phyloP scores from a whole-genome alignment of 192 early-diverging fungal genomes.

The Paraglomus brasilianum region DNA sequence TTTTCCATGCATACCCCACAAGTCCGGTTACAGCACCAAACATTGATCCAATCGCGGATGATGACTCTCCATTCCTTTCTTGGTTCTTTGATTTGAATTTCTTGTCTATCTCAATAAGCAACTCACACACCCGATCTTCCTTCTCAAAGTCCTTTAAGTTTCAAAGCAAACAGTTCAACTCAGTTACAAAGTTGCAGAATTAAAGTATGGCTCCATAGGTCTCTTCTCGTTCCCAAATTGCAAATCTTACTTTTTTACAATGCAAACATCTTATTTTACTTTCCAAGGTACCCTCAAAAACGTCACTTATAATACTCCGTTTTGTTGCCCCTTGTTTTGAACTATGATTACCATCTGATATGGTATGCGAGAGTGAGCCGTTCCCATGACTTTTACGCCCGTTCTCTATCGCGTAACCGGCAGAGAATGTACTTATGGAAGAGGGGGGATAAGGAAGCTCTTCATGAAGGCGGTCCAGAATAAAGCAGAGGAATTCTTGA shows the following conservation, averaged over 20 bases:
- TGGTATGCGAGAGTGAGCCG: slow-evolving; percentile 32
- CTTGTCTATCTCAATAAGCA: slow-evolving; percentile 45
- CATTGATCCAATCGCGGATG: slow-evolving; percentile 29
- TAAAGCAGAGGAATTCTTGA: slow-evolving; percentile 43
- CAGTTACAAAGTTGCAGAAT: too few relatives aligned
- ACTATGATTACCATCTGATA: slow-evolving; percentile 35
- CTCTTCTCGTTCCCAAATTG: too few relatives aligned
- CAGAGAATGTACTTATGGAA: slow-evolving; percentile 15
- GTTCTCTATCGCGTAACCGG: not conserved
- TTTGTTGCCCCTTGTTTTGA: slow-evolving; percentile 35
- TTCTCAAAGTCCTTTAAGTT: slow-evolving; percentile 40
- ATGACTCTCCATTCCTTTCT: slow-evolving; percentile 32
- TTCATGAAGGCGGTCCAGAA: slow-evolving; percentile 43
- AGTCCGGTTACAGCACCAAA: slow-evolving; percentile 36
- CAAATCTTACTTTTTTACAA: slow-evolving; percentile 28
- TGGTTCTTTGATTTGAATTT: slow-evolving; percentile 36
- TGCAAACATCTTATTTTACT: slow-evolving; percentile 39
- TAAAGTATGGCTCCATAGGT: too few relatives aligned
- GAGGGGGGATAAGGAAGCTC: slow-evolving; percentile 39
- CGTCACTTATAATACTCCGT: slow-evolving; percentile 41
- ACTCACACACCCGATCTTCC: slow-evolving; percentile 45
- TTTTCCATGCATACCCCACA: slow-evolving; percentile 32
- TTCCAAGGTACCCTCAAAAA: slow-evolving; percentile 42
- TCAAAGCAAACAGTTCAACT: too few relatives aligned
- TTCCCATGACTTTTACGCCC: not conserved